Conservation (phyloP, 2,329 filamentous ascomycete species). For the Trichoderma asperellum region DNA sequence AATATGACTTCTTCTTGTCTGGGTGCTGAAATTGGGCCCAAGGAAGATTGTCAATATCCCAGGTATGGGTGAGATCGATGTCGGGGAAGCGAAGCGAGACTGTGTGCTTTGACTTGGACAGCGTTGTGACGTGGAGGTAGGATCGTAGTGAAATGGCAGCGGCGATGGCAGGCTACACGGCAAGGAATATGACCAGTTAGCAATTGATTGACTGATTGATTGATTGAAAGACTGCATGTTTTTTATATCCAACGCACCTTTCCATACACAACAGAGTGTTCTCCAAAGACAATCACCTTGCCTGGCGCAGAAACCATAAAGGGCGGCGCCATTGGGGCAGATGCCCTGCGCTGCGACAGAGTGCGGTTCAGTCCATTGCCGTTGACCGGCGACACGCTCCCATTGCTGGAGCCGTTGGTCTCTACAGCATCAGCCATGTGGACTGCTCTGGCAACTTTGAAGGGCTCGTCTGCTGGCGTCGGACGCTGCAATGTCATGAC, state of each 20-base stretch:
- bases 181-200: not conserved
- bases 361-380: slow-evolving; percentile 38
- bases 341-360: slow-evolving; percentile 59
- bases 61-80: slow-evolving; percentile 85
- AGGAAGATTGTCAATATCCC: slow-evolving; percentile 90
- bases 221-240: not conserved
- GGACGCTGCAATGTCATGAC: not conserved
- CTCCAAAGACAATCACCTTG: slow-evolving; percentile 97
- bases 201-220: not conserved
- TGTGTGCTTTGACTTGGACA: slow-evolving; percentile 88
- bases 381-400: slow-evolving; percentile 31
- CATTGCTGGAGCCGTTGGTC: slow-evolving; percentile 35
- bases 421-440: slow-evolving; percentile 34
- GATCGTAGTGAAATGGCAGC: slow-evolving; percentile 94
- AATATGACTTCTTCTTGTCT: slow-evolving; percentile 92
- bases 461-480: not conserved
- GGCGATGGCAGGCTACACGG: slow-evolving; percentile 77
- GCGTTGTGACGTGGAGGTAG: slow-evolving; percentile 91
- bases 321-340: slow-evolving; percentile 74
- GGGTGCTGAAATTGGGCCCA: slow-evolving; percentile 82
- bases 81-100: slow-evolving; percentile 90
- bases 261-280: slow-evolving; percentile 96
- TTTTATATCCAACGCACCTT: slow-evolving; percentile 65
- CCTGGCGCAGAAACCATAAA: slow-evolving; percentile 99
- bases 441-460: not conserved